Percentiles rank a stretch among this genome's conserved stretches.
These are phyloP conservation scores for Camelina hispida DNA, from an alignment of 345 rosid species.

Conservation along the genomic window DNA sequence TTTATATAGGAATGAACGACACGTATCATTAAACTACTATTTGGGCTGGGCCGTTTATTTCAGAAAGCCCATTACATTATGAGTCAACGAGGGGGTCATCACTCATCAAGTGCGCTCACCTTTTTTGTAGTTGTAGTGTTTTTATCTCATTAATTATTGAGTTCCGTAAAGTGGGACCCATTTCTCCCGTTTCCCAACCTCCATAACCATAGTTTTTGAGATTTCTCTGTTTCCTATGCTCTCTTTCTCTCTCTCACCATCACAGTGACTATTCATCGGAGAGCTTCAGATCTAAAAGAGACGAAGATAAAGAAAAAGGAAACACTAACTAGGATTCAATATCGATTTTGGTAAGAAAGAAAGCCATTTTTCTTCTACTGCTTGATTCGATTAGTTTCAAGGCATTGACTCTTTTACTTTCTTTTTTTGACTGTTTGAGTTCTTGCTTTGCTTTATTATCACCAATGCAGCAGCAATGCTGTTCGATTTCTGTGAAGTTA, in stretches of 20 bases:
- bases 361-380: constrained; percentile 1
- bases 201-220: constrained; percentile 31
- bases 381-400: background rate
- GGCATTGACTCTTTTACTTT: background rate
- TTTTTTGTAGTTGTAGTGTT: background rate
- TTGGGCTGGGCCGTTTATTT: constrained; percentile 16
- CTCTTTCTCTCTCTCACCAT: constrained; percentile 37
- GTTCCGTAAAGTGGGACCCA: constrained; percentile 40
- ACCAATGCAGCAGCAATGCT: constrained; percentile 13
- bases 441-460: constrained; percentile 28
- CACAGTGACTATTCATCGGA: constrained; percentile 21
- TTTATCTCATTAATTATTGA: constrained; percentile 25
- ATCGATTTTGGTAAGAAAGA: constrained; percentile 18
- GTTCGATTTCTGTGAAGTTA: too few species aligned
- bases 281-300: constrained; percentile 56
- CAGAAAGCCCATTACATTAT: constrained; percentile 10
- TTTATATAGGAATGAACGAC: constrained; percentile 10
- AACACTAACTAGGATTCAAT: background rate
- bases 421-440: constrained; percentile 5
- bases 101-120: background rate
- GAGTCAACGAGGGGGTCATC: constrained; percentile 30
- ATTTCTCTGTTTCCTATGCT: constrained; percentile 43
- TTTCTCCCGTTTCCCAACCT: constrained; percentile 22
- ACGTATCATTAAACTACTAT: constrained; percentile 1
- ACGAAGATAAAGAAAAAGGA: background rate